These are phyloP conservation scores for Zasmidium cellare DNA, from an alignment of 2,329 filamentous ascomycete genomes.

Conservation along the genomic window DNA sequence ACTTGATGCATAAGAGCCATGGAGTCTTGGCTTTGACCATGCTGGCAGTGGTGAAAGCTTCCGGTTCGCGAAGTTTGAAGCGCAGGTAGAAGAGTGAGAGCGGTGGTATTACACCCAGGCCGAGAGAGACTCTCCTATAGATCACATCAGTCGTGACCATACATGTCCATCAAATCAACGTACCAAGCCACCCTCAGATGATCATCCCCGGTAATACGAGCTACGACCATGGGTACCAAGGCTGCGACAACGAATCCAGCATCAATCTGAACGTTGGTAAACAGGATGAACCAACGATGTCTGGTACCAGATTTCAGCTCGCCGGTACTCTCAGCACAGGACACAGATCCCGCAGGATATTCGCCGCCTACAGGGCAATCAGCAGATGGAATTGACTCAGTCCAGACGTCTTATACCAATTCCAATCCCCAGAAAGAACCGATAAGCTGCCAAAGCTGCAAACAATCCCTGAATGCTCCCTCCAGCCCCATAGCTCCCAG, in stretches of 20 bases:
- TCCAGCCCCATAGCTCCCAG: constrained; percentile 73
- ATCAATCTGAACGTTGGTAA: constrained; percentile 87
- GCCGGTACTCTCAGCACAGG: constrained; percentile 78
- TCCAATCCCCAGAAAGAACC: constrained; percentile 69
- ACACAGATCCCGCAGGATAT: constrained; percentile 81
- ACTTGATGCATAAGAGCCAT: constrained; percentile 55
- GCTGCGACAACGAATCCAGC: constrained; percentile 79
- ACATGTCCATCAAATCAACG: no score
- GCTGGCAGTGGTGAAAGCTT: constrained; percentile 70
- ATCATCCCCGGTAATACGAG: constrained; percentile 11
- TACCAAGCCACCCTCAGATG: no score
- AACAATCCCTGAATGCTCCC: constrained; percentile 72
- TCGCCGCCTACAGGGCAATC: constrained; percentile 53
- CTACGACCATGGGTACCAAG: constrained; percentile 69
- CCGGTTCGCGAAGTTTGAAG: constrained; percentile 72
- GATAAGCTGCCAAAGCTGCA: constrained; percentile 75
- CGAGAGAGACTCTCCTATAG: constrained; percentile 75
- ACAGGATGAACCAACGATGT: constrained; percentile 76
- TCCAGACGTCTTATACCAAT: constrained; percentile 42
- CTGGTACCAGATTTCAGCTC: constrained; percentile 77
- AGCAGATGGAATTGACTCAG: constrained; percentile 22
- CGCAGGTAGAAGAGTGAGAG: constrained; percentile 70
- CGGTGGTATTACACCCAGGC: constrained; percentile 76
- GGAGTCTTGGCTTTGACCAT: constrained; percentile 61
- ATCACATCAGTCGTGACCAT: no score